Evolutionary conservation across 139 green algal species (phyloP).

Genomic region (Tetradesmus obliquus): DNA sequence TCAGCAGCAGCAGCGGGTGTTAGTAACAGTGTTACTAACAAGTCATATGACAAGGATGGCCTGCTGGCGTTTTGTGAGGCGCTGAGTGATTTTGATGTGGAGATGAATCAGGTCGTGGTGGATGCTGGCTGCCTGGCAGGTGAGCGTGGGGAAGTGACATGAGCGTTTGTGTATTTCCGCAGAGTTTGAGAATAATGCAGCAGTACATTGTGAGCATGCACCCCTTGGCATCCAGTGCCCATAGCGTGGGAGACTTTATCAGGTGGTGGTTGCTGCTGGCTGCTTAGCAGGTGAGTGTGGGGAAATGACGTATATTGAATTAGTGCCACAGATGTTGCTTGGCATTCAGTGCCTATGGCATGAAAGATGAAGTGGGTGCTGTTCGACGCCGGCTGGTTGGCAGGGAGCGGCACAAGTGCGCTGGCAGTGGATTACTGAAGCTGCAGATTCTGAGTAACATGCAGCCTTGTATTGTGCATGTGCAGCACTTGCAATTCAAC

Average conservation of each 20-base stretch:
- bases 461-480: background rate
- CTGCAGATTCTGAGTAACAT: background rate
- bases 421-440: background rate
- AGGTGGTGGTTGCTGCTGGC: background rate
- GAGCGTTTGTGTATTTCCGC: background rate
- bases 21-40: background rate
- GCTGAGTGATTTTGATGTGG: conserved; percentile 80
- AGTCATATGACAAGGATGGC: conserved; percentile 36
- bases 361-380: no score
- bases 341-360: no score
- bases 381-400: background rate
- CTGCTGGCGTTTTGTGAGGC: conserved; percentile 49
- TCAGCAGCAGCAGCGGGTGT: conserved; percentile 29
- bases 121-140: conserved; percentile 71
- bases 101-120: conserved; percentile 75
- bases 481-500: background rate
- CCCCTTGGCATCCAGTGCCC: background rate
- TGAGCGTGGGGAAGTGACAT: background rate
- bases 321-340: no score
- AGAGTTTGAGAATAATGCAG: no score
- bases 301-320: no score
- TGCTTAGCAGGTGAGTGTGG: background rate
- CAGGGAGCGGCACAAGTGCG: background rate
- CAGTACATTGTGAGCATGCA: no score
- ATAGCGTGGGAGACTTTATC: background rate